phyloP scores from a whole-genome alignment of 306 rosid genomes.

The Vicia faba region DNA sequence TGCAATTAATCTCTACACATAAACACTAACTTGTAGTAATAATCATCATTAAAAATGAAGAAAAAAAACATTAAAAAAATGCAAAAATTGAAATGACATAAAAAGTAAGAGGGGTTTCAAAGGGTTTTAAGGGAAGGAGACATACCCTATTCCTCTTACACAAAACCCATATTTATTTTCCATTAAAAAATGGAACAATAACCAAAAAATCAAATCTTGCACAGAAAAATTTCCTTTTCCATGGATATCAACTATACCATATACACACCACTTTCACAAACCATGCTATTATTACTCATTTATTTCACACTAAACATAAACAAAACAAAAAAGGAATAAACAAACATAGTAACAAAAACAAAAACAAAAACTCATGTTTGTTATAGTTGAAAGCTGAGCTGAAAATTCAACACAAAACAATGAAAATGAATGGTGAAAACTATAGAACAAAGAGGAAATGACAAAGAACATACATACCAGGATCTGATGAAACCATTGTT shows the following conservation, averaged over 20 bases:
- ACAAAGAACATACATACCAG: slow-evolving; percentile 61
- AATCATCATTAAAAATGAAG: slow-evolving; percentile 5
- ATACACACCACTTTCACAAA: slow-evolving; percentile 13
- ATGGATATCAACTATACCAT: slow-evolving; percentile 23
- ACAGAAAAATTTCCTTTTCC: slow-evolving; percentile 17
- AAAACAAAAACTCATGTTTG: neutral
- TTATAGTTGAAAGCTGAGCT: neutral
- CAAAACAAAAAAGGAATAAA: neutral
- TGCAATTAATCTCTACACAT: slow-evolving; percentile 22
- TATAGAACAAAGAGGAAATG: slow-evolving; percentile 22
- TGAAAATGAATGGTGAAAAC: slow-evolving; percentile 26
- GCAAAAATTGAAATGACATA: slow-evolving; percentile 4
- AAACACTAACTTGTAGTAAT: slow-evolving; percentile 7
- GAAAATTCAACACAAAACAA: slow-evolving; percentile 19
- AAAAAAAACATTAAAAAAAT: neutral
- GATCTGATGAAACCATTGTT: slow-evolving; percentile 54
- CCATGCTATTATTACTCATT: slow-evolving; percentile 24
- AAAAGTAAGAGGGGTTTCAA: slow-evolving; percentile 17
- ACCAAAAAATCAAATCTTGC: slow-evolving; percentile 38
- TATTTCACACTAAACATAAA: slow-evolving; percentile 12
- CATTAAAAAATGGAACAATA: slow-evolving; percentile 5
- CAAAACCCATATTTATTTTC: slow-evolving; percentile 31
- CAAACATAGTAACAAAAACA: slow-evolving; percentile 5
- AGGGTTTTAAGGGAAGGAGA: slow-evolving; percentile 8
- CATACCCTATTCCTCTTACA: slow-evolving; percentile 13